Evolutionary conservation across 495 filamentous ascomycete genomes (phyloP), one percentile per base, ranked within the genome.

Genomic region (Aspergillus carlsbadensis): DNA sequence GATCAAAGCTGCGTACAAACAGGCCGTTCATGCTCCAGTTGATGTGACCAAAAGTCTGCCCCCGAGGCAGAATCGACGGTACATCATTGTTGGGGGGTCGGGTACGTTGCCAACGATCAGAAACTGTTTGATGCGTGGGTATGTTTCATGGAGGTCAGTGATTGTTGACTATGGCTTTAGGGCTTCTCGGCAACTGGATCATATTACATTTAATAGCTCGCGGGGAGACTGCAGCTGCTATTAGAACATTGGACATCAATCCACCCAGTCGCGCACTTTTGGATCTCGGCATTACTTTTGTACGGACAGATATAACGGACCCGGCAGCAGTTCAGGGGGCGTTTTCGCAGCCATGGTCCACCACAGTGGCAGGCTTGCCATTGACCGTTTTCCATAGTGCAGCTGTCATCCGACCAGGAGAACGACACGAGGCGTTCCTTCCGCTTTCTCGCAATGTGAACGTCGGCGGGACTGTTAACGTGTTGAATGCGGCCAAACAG

Each of bases 301-400:
- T 77, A 34, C 74, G 79, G 56, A 75, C 81, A 10, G 74, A 86
- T 59, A 83, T 86, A 62, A 68, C 76, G 20, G 78, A 80, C 39
- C 60, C 72, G 6, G 47, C 66, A 0, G 75, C 69, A 1, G 77
- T 82, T 1, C 55, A 66, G 6, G 72, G 70, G 0, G 77, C 80
- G 8, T 84, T 84, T 50, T 61, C 72, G 13, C 70, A 77, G 46
- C 75, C 76, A 24, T 85, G 83, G 82, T 65, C 75, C 2, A 51
- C 56, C 7, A 61, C 66, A 1, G 76, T 80, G 3, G 66, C 77
- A 29, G 50, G 69, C 3, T 67, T 76, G 3, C 78, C 81, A 15
- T 61, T 85, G 18, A 84, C 81, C 10, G 81, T 84, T 21, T 84
- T 78, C 61, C 83, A 85, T 65, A 84, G 78, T 1, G 82, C 82